Percentiles rank a stretch among this genome's conserved stretches.
Conservation (phyloP, 2,329 filamentous ascomycete species). For the Diaporthe sp. region DNA sequence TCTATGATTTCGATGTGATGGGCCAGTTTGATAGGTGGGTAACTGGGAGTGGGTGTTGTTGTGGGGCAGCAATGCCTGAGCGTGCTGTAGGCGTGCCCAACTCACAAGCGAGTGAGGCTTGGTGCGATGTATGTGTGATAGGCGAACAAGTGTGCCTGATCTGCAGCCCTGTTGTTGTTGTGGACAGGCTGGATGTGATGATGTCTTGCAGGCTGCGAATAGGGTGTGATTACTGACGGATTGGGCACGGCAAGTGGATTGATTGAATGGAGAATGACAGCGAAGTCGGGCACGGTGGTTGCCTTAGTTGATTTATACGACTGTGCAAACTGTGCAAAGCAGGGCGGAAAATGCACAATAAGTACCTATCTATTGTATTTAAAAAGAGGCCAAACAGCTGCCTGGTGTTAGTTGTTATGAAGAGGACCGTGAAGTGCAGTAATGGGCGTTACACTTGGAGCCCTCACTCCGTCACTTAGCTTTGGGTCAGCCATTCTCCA, state of each 20-base stretch:
- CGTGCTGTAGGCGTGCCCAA: not conserved
- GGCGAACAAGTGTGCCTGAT: not conserved
- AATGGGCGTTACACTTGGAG: conserved; percentile 27
- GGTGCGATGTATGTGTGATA: conserved; percentile 5
- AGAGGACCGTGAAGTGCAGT: not conserved
- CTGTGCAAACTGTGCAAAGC: conserved; percentile 6
- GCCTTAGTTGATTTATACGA: conserved; percentile 30
- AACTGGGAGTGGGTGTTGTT: not conserved
- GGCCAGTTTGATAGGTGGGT: conserved; percentile 2
- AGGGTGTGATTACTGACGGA: conserved; percentile 20
- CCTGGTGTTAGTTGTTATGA: conserved; percentile 18
- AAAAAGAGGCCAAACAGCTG: conserved; percentile 23
- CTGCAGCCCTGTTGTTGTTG: conserved; percentile 17
- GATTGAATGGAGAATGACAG: conserved; percentile 1
- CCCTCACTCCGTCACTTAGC: conserved; percentile 14
- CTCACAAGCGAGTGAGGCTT: not conserved
- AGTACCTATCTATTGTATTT: not conserved
- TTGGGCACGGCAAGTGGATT: not conserved
- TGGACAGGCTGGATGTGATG: conserved; percentile 7
- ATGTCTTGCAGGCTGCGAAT: conserved; percentile 27
- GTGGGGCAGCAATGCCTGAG: conserved; percentile 20
- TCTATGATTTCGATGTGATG: conserved; percentile 10
- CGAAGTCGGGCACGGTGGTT: conserved; percentile 26
- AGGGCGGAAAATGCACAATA: conserved; percentile 11
- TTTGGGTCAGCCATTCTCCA: not conserved